A percentile compares a stretch with the other conserved stretches of the same genome.
Evolutionary conservation across 1,139 yeast species (phyloP).

Genomic region (Pichia sp.): DNA sequence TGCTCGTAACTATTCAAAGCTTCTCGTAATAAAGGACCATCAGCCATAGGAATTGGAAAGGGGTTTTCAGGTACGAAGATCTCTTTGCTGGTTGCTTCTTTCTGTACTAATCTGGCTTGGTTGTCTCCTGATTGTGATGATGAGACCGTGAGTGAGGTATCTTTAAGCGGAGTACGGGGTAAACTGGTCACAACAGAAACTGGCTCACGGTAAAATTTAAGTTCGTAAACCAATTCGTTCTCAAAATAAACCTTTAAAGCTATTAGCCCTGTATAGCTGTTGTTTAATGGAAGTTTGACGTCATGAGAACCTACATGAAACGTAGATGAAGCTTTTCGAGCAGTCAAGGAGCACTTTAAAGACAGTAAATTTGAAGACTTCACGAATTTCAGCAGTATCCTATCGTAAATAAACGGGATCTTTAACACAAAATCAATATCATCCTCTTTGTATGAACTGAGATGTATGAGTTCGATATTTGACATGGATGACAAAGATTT

Average conservation of each 20-base stretch:
- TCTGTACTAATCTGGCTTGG: not conserved
- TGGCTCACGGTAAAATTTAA: conserved; percentile 12
- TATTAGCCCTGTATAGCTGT: conserved; percentile 5
- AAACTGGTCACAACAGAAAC: not conserved
- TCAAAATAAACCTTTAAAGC: not conserved
- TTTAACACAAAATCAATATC: not conserved
- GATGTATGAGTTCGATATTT: conserved; percentile 1
- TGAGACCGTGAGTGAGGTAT: not conserved
- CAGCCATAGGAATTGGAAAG: conserved; percentile 44
- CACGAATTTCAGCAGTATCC: conserved; percentile 5
- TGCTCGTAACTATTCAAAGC: conserved; percentile 51
- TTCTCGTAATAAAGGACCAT: conserved; percentile 72
- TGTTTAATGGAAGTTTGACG: conserved; percentile 10
- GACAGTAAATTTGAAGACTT: not conserved
- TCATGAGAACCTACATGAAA: conserved; percentile 4
- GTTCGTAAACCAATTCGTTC: not conserved
- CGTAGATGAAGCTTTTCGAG: conserved; percentile 3
- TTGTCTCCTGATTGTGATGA: not conserved
- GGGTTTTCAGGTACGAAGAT: conserved; percentile 20
- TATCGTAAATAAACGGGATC: conserved; percentile 8
- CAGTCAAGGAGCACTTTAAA: conserved; percentile 7
- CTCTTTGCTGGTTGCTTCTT: not conserved
- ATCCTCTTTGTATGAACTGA: not conserved
- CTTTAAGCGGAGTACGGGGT: not conserved
- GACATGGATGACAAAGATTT: not conserved